phyloP scores from a whole-genome alignment of 495 filamentous ascomycete genomes.

The Hypoxylon intermedium region DNA sequence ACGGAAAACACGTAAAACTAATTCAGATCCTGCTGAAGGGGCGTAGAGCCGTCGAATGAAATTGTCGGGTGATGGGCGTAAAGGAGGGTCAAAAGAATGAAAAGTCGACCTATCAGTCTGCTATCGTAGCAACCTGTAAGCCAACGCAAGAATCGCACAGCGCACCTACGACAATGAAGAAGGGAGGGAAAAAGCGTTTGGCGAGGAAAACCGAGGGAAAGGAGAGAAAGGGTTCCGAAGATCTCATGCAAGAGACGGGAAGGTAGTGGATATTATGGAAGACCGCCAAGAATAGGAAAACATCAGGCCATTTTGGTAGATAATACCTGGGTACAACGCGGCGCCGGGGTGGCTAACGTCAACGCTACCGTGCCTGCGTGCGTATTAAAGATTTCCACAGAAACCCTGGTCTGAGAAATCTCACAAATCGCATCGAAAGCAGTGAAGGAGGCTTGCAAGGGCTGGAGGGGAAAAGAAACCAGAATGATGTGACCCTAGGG shows the following conservation, averaged over 20 bases:
- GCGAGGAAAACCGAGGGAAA: slow-evolving; percentile 35
- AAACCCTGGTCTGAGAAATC: background rate
- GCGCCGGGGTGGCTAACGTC: slow-evolving; percentile 48
- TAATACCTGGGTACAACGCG: slow-evolving; percentile 63
- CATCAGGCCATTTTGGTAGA: slow-evolving; percentile 53
- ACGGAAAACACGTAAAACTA: slow-evolving; percentile 26
- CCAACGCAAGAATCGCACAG: slow-evolving; percentile 51
- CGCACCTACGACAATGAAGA: slow-evolving; percentile 44
- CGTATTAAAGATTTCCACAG: slow-evolving; percentile 34
- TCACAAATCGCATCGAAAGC: slow-evolving; percentile 11
- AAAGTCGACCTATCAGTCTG: slow-evolving; percentile 50
- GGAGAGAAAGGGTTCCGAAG: slow-evolving; percentile 42
- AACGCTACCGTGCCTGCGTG: slow-evolving; percentile 22
- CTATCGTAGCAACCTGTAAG: slow-evolving; percentile 53
- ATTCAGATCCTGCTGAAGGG: slow-evolving; percentile 68
- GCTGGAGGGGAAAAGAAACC: slow-evolving; percentile 23
- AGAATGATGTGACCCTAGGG: slow-evolving; percentile 35
- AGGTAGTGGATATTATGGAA: slow-evolving; percentile 55
- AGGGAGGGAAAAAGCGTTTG: slow-evolving; percentile 39
- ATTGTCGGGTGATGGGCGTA: slow-evolving; percentile 40
- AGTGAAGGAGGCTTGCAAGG: slow-evolving; percentile 6
- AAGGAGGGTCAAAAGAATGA: slow-evolving; percentile 47
- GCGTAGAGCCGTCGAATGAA: slow-evolving; percentile 45
- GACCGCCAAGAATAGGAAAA: slow-evolving; percentile 50
- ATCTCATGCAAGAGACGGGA: slow-evolving; percentile 52